These are phyloP conservation scores for Cenchrus fungigraminus DNA, from an alignment of 176 grass and related monocot genomes.

Conservation along the genomic window DNA sequence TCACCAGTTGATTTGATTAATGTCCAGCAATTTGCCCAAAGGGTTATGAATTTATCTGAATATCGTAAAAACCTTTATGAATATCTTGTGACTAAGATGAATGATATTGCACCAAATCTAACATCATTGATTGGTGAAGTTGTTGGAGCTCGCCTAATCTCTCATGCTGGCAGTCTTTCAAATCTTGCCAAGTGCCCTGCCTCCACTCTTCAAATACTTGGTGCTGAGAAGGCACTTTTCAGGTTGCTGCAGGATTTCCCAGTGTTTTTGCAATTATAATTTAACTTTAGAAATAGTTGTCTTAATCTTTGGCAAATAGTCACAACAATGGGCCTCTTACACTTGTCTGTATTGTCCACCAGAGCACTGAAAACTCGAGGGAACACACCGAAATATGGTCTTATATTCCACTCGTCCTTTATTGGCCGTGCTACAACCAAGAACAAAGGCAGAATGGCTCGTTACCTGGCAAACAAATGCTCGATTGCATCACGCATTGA, in stretches of 20 bases:
- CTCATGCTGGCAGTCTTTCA: slow-evolving; percentile 97
- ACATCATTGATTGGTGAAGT: slow-evolving; percentile 86
- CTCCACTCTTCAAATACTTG: slow-evolving; percentile 97
- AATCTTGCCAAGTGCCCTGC: slow-evolving; percentile 96
- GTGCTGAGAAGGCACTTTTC: slow-evolving; percentile 95
- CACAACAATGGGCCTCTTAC: not conserved
- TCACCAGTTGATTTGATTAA: slow-evolving; percentile 91
- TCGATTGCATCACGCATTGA: slow-evolving; percentile 98
- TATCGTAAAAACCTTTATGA: slow-evolving; percentile 96
- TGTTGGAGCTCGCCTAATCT: slow-evolving; percentile 91
- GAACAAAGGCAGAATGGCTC: slow-evolving; percentile 97
- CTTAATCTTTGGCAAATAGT: not conserved
- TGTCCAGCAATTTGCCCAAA: slow-evolving; percentile 88
- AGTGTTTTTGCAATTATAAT: not conserved
- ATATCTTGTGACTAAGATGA: slow-evolving; percentile 98
- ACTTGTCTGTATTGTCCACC: slow-evolving; percentile 20
- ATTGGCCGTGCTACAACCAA: slow-evolving; percentile 88
- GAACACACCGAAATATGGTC: slow-evolving; percentile 96
- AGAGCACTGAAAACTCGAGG: slow-evolving; percentile 90
- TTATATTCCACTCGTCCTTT: slow-evolving; percentile 97
- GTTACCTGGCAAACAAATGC: slow-evolving; percentile 96
- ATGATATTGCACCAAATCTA: slow-evolving; percentile 92
- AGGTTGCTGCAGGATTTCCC: slow-evolving; percentile 54
- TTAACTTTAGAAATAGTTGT: not conserved
- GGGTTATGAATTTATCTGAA: slow-evolving; percentile 89